phyloP scores from a whole-genome alignment of 768 basidiomycete genomes.

The Leccinellum luteum region DNA sequence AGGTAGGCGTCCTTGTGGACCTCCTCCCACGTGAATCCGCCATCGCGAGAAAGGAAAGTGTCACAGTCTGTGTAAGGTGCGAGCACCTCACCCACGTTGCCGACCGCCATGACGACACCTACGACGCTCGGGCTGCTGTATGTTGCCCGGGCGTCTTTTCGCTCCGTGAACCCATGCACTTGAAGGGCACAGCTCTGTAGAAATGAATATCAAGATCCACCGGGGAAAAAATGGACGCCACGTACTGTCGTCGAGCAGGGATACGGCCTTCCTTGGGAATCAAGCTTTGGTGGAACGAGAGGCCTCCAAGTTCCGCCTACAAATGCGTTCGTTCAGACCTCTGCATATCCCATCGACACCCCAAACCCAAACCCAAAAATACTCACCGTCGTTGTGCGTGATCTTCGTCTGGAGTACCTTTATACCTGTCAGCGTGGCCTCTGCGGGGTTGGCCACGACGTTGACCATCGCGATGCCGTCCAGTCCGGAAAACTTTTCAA shows the following conservation, averaged over 20 bases:
- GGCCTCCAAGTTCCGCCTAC: conserved; percentile 86
- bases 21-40: conserved; percentile 97
- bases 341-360: not conserved
- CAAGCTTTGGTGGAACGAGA: conserved; percentile 66
- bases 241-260: conserved; percentile 65
- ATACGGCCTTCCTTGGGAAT: conserved; percentile 75
- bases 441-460: conserved; percentile 76
- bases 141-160: conserved; percentile 85
- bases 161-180: conserved; percentile 94
- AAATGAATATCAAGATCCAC: conserved; percentile 1
- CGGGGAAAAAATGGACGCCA: not conserved
- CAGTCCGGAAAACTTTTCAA: conserved; percentile 95
- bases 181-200: conserved; percentile 80
- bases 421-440: conserved; percentile 64
- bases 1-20: conserved; percentile 97
- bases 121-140: conserved; percentile 91
- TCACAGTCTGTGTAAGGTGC: conserved; percentile 83
- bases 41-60: conserved; percentile 95
- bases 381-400: conserved; percentile 92
- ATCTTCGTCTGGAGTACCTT: conserved; percentile 85
- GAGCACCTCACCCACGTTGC: conserved; percentile 87
- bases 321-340: not conserved
- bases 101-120: conserved; percentile 93
- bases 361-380: not conserved
- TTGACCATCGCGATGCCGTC: conserved; percentile 97